phyloP scores from a whole-genome alignment of 2,329 filamentous ascomycete species.

The Bipolaris oryzae region DNA sequence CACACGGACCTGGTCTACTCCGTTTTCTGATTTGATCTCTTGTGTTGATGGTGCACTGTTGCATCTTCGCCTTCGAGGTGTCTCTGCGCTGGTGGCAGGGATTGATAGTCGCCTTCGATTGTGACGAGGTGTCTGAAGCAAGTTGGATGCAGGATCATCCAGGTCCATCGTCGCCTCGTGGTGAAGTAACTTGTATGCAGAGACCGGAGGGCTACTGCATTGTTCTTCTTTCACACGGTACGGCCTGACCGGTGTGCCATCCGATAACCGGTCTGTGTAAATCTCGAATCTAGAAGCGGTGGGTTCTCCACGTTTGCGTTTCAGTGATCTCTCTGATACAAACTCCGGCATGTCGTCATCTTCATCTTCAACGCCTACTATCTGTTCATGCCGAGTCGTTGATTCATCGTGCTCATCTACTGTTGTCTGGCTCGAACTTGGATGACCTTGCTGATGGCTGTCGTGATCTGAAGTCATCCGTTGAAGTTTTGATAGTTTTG shows the following conservation, averaged over 20 bases:
- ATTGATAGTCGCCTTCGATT: slow-evolving; percentile 10
- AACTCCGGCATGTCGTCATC: slow-evolving; percentile 53
- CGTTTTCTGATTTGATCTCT: slow-evolving; percentile 22
- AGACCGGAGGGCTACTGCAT: slow-evolving; percentile 39
- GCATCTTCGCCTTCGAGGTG: slow-evolving; percentile 35
- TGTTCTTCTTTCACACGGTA: slow-evolving; percentile 51
- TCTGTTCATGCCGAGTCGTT: slow-evolving; percentile 7
- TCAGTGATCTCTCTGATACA: slow-evolving; percentile 51
- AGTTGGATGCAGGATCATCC: slow-evolving; percentile 43
- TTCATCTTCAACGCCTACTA: slow-evolving; percentile 27
- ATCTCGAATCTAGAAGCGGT: slow-evolving; percentile 24
- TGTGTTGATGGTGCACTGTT: slow-evolving; percentile 37
- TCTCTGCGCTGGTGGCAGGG: slow-evolving; percentile 19
- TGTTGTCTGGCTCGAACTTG: slow-evolving; percentile 54
- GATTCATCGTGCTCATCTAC: slow-evolving; percentile 42
- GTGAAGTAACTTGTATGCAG: slow-evolving; percentile 28
- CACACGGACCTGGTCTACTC: background rate
- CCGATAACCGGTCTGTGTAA: slow-evolving; percentile 29
- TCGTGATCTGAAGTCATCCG: background rate
- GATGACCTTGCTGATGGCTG: slow-evolving; percentile 15
- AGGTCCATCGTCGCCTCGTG: slow-evolving; percentile 54
- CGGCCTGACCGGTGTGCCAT: slow-evolving; percentile 40
- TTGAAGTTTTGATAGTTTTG: background rate
- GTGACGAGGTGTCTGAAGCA: slow-evolving; percentile 42
- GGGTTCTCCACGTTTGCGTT: slow-evolving; percentile 47